Conservation (phyloP, 306 rosid genomes). For the Prunus armeniaca region DNA sequence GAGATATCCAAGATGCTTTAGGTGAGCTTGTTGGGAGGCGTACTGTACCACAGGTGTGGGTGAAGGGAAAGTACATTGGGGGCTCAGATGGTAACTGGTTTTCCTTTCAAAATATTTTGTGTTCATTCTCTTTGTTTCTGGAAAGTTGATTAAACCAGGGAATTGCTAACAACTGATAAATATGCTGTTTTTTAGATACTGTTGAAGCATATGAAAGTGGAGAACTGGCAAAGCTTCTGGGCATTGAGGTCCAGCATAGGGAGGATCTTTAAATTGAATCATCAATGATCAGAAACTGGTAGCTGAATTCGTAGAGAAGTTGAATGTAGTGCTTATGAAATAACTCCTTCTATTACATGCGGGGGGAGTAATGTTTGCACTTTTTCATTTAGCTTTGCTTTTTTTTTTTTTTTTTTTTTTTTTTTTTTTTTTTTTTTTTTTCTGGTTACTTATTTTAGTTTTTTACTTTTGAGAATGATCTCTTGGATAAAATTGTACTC, state of each 20-base stretch:
- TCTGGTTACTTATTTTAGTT: background rate
- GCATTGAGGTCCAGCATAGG: slow-evolving; percentile 34
- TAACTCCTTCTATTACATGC: background rate
- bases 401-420: background rate
- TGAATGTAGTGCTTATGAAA: background rate
- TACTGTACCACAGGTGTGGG: slow-evolving; percentile 91
- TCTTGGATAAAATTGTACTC: too few relatives aligned
- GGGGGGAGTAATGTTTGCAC: background rate
- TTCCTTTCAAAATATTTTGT: background rate
- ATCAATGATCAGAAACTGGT: background rate
- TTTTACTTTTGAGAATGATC: background rate
- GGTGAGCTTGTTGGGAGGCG: slow-evolving; percentile 65
- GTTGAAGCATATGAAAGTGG: slow-evolving; percentile 78
- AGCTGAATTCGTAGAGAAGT: background rate
- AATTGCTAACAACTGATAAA: background rate
- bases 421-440: background rate
- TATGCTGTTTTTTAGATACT: slow-evolving; percentile 55
- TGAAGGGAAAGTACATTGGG: slow-evolving; percentile 79
- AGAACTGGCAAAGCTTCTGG: slow-evolving; percentile 60
- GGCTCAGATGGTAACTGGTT: slow-evolving; percentile 80
- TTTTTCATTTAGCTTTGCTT: background rate
- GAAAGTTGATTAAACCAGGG: background rate
- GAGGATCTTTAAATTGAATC: slow-evolving; percentile 52
- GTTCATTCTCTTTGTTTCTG: background rate
- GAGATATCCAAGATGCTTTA: slow-evolving; percentile 64